Base-by-base conservation (phyloP, 2,329 filamentous ascomycete genomes). In the Coniochaeta sp. region DNA sequence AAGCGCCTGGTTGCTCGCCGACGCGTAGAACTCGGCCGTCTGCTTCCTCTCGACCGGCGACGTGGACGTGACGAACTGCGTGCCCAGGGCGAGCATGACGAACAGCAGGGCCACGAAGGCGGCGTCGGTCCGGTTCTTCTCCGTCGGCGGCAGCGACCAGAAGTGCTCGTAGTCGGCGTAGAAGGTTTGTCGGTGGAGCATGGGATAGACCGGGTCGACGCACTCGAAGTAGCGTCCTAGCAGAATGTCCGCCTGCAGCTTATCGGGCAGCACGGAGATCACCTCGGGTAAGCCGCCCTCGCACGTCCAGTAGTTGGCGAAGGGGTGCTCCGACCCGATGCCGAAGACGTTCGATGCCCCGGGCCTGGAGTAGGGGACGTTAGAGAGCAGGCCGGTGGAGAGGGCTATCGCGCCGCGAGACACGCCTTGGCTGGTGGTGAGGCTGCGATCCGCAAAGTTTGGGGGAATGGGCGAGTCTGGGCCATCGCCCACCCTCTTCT, bases 231-330 rank as follows among this genome's bases (percentile, higher is more conserved):
- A 88, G 42, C 83, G 79, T 57, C 72, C 76, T 38, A 88, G 72
- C 14, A 93, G 76, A 42, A 90, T 86, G 65, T 93, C 89, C 58
- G 88, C 88, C 71, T 92, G 89, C 9, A 87, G 74, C 74, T 90
- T 92, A 60, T 87, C 87, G 0, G 90, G 90, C 14, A 93, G 76
- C 3, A 92, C 88, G 1, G 83, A 85, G 50, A 92, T 85, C 7
- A 92, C 89, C 72, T 93, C 90, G 9, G 84, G 79, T 19, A 93
- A 75, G 0, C 89, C 89, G 55, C 90, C 89, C 62, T 87, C 83
- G 67, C 87, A 90, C 2, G 89, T 93, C 90, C 90, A 93, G 72
- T 93, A 93, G 69, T 93, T 93, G 67, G 88, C 86, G 69, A 92
- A 92, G 0, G 89, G 89, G 69, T 91, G 89, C 69, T 91, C 88